Evolutionary conservation across 176 grass and related monocot species (phyloP).

Genomic region (Oryza glaberrima): DNA sequence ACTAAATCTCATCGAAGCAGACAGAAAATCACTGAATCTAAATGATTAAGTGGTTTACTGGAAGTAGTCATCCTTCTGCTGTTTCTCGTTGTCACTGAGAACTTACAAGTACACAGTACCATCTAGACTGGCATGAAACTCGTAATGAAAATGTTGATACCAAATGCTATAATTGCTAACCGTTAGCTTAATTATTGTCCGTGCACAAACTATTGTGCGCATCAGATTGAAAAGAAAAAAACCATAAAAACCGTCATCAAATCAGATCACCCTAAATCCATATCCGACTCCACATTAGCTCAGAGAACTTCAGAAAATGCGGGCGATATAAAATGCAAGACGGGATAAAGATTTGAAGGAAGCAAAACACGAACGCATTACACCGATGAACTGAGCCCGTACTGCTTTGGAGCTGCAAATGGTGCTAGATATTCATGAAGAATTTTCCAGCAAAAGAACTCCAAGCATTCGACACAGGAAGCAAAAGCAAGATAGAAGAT

Average conservation of each 20-base stretch:
- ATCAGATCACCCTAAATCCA: not conserved
- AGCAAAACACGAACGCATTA: too few relatives aligned
- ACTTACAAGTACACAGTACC: not conserved
- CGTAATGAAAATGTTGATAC: slow-evolving; percentile 3
- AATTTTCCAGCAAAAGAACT: not conserved
- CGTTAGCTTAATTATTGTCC: slow-evolving; percentile 8
- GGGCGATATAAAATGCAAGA: not conserved
- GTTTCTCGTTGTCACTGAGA: slow-evolving; percentile 19
- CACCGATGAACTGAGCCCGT: too few relatives aligned
- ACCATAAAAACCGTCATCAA: not conserved
- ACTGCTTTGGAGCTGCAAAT: too few relatives aligned
- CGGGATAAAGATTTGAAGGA: not conserved
- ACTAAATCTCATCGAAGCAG: not conserved
- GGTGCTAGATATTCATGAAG: too few relatives aligned
- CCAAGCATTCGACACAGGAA: not conserved
- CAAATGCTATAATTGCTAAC: slow-evolving; percentile 30
- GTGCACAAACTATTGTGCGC: slow-evolving; percentile 3
- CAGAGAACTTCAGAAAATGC: not conserved
- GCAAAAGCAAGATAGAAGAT: not conserved
- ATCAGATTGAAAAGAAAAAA: not conserved
- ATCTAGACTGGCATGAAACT: slow-evolving; percentile 33
- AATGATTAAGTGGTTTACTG: not conserved
- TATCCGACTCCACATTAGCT: not conserved
- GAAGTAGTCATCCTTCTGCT: slow-evolving; percentile 30
- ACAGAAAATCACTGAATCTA: too few relatives aligned